These are phyloP conservation scores for Fraxinus floribunda DNA, from an alignment of 305 asterid genomes.

Conservation along the genomic window DNA sequence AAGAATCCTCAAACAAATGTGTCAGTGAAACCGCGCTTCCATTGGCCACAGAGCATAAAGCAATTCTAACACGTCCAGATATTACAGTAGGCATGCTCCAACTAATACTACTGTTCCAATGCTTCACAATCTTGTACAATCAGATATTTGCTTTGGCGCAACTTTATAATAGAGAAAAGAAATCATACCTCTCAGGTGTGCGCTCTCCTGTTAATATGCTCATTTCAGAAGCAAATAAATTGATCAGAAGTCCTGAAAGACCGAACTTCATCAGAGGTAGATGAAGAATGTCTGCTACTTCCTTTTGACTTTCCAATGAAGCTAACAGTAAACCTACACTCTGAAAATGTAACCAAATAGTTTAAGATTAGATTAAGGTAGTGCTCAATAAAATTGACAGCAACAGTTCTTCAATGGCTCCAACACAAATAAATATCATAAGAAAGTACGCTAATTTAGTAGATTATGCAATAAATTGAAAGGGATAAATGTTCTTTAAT, in stretches of 20 bases:
- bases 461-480: neutral
- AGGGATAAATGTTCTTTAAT: neutral
- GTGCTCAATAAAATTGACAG: conserved; percentile 20
- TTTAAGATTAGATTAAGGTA: conserved; percentile 26
- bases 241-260: conserved; percentile 62
- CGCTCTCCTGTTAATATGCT: conserved; percentile 62
- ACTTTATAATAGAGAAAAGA: conserved; percentile 21
- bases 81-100: conserved; percentile 15
- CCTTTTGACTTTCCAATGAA: conserved; percentile 60
- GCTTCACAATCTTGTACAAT: conserved; percentile 12
- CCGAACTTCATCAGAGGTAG: conserved; percentile 63
- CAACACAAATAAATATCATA: neutral
- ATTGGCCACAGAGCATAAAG: conserved; percentile 10
- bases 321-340: conserved; percentile 73
- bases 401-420: neutral
- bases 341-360: conserved; percentile 44
- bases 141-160: neutral
- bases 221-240: conserved; percentile 73
- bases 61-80: neutral
- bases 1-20: neutral
- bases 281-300: conserved; percentile 53
- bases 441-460: neutral
- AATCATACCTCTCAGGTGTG: conserved; percentile 62
- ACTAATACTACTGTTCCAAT: conserved; percentile 9
- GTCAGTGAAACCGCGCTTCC: neutral